Percentiles rank a stretch among this genome's conserved stretches.
Conservation (phyloP, 257 asterid species). For the Solanum arcanum region DNA sequence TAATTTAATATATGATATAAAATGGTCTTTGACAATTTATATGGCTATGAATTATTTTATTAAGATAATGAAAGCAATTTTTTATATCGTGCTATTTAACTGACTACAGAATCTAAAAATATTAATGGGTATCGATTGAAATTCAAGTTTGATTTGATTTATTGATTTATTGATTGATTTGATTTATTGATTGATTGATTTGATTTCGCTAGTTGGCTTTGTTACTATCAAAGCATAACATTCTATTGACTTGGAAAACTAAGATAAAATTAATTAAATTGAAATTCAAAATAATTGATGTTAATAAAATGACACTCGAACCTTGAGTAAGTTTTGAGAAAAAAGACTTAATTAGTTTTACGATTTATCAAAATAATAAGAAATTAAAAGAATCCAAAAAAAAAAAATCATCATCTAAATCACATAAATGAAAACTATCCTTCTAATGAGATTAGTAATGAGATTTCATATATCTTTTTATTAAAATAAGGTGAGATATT, state of each 20-base stretch:
- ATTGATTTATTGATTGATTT: neutral
- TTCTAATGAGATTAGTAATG: neutral
- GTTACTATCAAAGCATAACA: neutral
- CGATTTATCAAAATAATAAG: neutral
- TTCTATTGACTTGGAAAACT: neutral
- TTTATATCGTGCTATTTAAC: neutral
- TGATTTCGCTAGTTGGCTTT: neutral
- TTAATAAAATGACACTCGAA: neutral
- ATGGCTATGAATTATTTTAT: neutral
- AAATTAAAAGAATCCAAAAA: neutral
- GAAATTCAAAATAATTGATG: neutral
- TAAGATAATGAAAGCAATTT: neutral
- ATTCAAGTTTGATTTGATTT: neutral
- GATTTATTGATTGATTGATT: neutral
- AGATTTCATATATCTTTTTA: neutral
- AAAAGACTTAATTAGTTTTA: neutral
- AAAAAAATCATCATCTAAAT: neutral
- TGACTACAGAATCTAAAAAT: neutral
- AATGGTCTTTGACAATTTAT: neutral
- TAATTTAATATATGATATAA: neutral
- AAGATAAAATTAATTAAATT: neutral
- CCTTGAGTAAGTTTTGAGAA: neutral
- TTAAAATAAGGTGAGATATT: neutral
- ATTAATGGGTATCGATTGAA: neutral
- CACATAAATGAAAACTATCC: neutral